A percentile compares a stretch with the other conserved stretches of the same genome.
Evolutionary conservation across 2,329 filamentous ascomycete species (phyloP).

Genomic region (Penicillium olsonii): DNA sequence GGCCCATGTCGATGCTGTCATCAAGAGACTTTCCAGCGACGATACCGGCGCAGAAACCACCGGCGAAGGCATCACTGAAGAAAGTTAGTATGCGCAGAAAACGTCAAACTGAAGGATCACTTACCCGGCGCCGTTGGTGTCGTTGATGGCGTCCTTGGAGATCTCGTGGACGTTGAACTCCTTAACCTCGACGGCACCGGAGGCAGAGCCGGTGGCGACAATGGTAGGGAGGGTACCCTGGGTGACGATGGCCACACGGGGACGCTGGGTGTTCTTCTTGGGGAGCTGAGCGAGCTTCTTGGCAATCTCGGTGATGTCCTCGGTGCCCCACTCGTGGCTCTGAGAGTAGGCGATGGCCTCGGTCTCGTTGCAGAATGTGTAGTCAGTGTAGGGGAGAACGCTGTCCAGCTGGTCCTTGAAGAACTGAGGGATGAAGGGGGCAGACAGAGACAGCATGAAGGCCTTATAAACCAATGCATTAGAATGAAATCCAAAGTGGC

Average conservation of each 20-base stretch:
- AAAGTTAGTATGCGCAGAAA: slow-evolving; percentile 13
- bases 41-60: slow-evolving; percentile 87
- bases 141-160: slow-evolving; percentile 75
- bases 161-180: slow-evolving; percentile 82
- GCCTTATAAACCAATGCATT: slow-evolving; percentile 40
- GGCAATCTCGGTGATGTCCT: slow-evolving; percentile 81
- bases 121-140: slow-evolving; percentile 89
- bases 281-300: slow-evolving; percentile 82
- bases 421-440: slow-evolving; percentile 94
- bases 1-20: slow-evolving; percentile 82
- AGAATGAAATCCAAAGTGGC: slow-evolving; percentile 1
- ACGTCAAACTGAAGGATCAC: slow-evolving; percentile 21
- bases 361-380: slow-evolving; percentile 94
- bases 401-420: slow-evolving; percentile 95
- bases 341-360: slow-evolving; percentile 88
- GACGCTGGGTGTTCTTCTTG: slow-evolving; percentile 85
- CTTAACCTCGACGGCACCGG: slow-evolving; percentile 65
- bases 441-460: slow-evolving; percentile 88
- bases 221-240: slow-evolving; percentile 92
- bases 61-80: slow-evolving; percentile 84
- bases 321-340: slow-evolving; percentile 72
- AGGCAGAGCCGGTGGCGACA: slow-evolving; percentile 71
- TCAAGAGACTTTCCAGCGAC: slow-evolving; percentile 80
- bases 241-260: slow-evolving; percentile 86
- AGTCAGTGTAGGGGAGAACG: slow-evolving; percentile 89